Evolutionary conservation across 148 eudicot species (phyloP).

Genomic region (Arctostaphylos glauca): DNA sequence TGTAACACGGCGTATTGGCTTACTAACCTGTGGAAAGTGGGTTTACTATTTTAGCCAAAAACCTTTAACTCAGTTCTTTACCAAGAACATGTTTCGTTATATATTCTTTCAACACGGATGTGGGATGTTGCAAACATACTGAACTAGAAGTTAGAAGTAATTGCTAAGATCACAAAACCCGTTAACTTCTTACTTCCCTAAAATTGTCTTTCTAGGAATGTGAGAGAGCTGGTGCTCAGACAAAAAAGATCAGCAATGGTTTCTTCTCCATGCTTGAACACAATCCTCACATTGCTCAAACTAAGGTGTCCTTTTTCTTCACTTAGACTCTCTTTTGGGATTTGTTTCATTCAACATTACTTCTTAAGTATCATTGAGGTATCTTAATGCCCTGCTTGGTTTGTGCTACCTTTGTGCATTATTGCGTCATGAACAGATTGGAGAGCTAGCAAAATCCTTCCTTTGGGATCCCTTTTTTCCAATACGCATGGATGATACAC

Average conservation of each 20-base stretch:
- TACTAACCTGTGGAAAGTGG: background rate
- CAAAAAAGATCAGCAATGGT: slow-evolving; percentile 8
- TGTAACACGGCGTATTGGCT: background rate
- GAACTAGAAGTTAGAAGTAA: background rate
- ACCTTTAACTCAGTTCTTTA: background rate
- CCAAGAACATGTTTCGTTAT: background rate
- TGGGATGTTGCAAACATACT: background rate
- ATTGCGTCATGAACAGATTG: slow-evolving; percentile 25
- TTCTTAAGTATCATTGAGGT: background rate
- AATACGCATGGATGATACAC: slow-evolving; percentile 31
- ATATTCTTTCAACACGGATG: background rate
- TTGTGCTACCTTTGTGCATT: background rate
- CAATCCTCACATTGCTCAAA: slow-evolving; percentile 26
- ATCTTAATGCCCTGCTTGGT: slow-evolving; percentile 3
- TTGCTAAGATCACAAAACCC: background rate
- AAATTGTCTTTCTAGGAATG: slow-evolving; percentile 6
- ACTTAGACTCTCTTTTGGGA: background rate
- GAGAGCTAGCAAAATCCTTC: slow-evolving; percentile 48
- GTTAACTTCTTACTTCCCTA: background rate
- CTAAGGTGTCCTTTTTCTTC: slow-evolving; percentile 33
- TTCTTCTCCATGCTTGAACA: slow-evolving; percentile 42
- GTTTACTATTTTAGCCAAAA: background rate
- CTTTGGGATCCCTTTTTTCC: slow-evolving; percentile 51
- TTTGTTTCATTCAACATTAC: background rate
- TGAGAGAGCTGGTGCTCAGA: background rate